A percentile compares a stretch with the other conserved stretches of the same genome.
phyloP scores from a whole-genome alignment of 441 rosid genomes.

The Eruca vesicaria region DNA sequence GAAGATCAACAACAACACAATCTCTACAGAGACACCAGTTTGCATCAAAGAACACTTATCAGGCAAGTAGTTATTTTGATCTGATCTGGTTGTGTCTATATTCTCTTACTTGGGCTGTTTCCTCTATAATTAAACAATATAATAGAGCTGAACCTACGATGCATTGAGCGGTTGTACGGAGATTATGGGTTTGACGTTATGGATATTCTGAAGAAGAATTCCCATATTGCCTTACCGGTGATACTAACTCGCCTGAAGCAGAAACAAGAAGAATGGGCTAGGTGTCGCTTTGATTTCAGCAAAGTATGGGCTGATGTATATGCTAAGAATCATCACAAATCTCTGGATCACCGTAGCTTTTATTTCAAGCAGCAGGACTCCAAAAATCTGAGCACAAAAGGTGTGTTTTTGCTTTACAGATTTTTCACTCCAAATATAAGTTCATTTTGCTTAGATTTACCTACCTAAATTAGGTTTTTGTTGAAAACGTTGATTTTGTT shows the following conservation, averaged over 20 bases:
- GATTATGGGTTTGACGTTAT: conserved; percentile 96
- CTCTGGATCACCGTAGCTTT: conserved; percentile 97
- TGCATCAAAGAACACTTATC: conserved; percentile 79
- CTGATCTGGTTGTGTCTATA: background rate
- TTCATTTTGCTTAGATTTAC: conserved; percentile 1
- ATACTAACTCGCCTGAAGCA: conserved; percentile 94
- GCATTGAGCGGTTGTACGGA: conserved; percentile 90
- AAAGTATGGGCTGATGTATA: conserved; percentile 98
- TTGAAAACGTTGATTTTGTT: background rate
- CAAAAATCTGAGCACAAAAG: conserved; percentile 88
- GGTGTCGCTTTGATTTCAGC: conserved; percentile 89
- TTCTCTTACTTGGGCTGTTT: conserved; percentile 21
- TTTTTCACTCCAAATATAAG: background rate
- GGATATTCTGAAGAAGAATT: conserved; percentile 78
- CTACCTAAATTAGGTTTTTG: background rate
- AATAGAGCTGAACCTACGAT: conserved; percentile 84
- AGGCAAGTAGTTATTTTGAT: conserved; percentile 43
- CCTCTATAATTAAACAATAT: conserved; percentile 7
- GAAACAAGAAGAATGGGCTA: conserved; percentile 99
- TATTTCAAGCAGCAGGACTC: conserved; percentile 96
- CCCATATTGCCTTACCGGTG: conserved; percentile 82
- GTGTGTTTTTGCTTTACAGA: conserved; percentile 36
- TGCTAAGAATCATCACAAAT: conserved; percentile 91
- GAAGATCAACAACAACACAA: conserved; percentile 63
- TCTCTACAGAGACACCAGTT: conserved; percentile 60